Conservation (phyloP, 164 flowering plant species). For the Liquidambar formosana region DNA sequence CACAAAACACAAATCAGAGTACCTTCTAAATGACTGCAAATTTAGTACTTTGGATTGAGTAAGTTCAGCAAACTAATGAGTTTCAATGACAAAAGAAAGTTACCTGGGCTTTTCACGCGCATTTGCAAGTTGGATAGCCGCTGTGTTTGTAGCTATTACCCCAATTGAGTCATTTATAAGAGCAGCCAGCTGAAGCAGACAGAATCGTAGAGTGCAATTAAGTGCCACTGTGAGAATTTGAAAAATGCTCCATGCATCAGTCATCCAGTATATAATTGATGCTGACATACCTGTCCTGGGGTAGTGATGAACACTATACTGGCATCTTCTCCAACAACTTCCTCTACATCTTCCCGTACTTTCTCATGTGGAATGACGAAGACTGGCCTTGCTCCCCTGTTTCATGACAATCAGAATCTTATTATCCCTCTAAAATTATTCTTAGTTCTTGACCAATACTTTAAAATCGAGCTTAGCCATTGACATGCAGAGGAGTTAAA, state of each 20-base stretch:
- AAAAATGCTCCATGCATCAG: not conserved
- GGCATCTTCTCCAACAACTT: slow-evolving; percentile 65
- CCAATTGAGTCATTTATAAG: slow-evolving; percentile 83
- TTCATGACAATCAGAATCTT: slow-evolving; percentile 8
- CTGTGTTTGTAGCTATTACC: slow-evolving; percentile 88
- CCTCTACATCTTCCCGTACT: slow-evolving; percentile 77
- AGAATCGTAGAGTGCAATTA: slow-evolving; percentile 5
- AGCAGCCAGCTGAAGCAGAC: slow-evolving; percentile 65
- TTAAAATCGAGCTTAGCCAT: too few relatives aligned
- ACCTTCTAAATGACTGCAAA: too few relatives aligned
- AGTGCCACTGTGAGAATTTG: not conserved
- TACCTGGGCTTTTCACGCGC: slow-evolving; percentile 86
- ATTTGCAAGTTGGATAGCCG: slow-evolving; percentile 82
- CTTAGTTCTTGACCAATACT: too few relatives aligned
- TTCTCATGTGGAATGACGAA: slow-evolving; percentile 92
- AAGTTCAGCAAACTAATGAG: too few relatives aligned
- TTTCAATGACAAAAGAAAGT: too few relatives aligned
- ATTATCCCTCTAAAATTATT: not conserved
- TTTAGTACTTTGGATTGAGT: too few relatives aligned
- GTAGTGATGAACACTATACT: slow-evolving; percentile 86
- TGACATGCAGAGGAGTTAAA: too few relatives aligned
- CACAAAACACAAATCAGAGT: not conserved
- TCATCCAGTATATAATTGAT: too few relatives aligned
- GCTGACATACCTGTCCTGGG: slow-evolving; percentile 68
- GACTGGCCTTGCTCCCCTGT: slow-evolving; percentile 71